A percentile compares a stretch with the other conserved stretches of the same genome.
Conservation (phyloP, 2,329 filamentous ascomycete species). For the Colletotrichum destructivum region DNA sequence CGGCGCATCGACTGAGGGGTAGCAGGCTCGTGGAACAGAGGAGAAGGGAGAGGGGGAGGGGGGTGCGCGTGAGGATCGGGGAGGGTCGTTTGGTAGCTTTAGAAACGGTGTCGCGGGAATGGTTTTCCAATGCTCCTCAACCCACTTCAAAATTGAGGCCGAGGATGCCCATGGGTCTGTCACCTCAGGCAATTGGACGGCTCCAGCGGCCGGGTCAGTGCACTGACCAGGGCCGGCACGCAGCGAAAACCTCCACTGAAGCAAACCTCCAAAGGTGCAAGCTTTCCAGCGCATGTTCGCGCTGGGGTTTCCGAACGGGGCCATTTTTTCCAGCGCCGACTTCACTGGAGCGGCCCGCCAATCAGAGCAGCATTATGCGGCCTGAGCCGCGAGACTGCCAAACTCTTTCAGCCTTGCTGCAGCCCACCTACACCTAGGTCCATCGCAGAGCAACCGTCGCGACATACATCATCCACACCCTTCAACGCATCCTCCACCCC, state of each 20-base stretch:
- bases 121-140: slow-evolving; percentile 50
- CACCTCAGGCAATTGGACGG: slow-evolving; percentile 30
- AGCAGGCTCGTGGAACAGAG: slow-evolving; percentile 33
- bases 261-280: slow-evolving; percentile 11
- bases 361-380: slow-evolving; percentile 27
- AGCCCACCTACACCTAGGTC: slow-evolving; percentile 27
- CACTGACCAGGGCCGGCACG: slow-evolving; percentile 6
- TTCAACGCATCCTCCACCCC: slow-evolving; percentile 39
- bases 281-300: slow-evolving; percentile 16
- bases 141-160: slow-evolving; percentile 48
- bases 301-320: slow-evolving; percentile 10
- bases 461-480: slow-evolving; percentile 42
- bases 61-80: neutral
- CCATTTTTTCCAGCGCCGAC: slow-evolving; percentile 39
- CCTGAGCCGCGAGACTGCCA: slow-evolving; percentile 36
- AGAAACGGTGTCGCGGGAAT: slow-evolving; percentile 47
- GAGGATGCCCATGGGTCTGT: slow-evolving; percentile 43
- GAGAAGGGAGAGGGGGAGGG: slow-evolving; percentile 27
- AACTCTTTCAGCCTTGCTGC: slow-evolving; percentile 53
- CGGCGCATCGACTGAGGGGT: slow-evolving; percentile 53
- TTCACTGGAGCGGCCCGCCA: slow-evolving; percentile 26
- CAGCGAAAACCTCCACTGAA: slow-evolving; percentile 14
- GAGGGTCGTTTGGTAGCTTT: slow-evolving; percentile 10
- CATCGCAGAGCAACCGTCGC: slow-evolving; percentile 28
- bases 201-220: slow-evolving; percentile 20